Evolutionary conservation across 139 green algal species (phyloP).

Genomic region (Chlorella sp.): DNA sequence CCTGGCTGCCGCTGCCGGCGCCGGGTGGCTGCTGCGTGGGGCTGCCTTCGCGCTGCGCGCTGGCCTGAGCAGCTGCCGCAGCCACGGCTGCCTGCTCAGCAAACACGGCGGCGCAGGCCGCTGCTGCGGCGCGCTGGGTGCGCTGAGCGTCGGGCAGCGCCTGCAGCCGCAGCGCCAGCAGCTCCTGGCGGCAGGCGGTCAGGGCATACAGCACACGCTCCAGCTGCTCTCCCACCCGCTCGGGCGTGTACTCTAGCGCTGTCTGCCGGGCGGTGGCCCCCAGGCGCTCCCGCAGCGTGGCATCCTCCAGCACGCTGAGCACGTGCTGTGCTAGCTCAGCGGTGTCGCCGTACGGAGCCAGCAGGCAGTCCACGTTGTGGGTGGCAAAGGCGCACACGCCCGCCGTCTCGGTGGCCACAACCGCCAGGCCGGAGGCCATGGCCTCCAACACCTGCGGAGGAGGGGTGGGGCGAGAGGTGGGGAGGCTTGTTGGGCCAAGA

Average conservation of each 20-base stretch:
- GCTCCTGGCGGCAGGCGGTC: constrained; percentile 54
- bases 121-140: background rate
- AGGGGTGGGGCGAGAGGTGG: background rate
- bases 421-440: constrained; percentile 69
- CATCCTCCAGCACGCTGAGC: constrained; percentile 23
- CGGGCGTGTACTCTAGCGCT: background rate
- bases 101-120: constrained; percentile 14
- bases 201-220: constrained; percentile 70
- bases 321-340: constrained; percentile 18
- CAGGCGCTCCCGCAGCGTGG: constrained; percentile 3
- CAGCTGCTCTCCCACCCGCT: constrained; percentile 41
- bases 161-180: constrained; percentile 54
- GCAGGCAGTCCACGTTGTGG: constrained; percentile 61
- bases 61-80: too few relatives aligned
- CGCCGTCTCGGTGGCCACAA: constrained; percentile 65
- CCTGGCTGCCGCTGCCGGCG: background rate
- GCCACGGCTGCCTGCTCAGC: background rate
- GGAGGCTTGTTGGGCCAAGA: background rate
- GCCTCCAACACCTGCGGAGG: constrained; percentile 56
- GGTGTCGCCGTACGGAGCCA: constrained; percentile 40
- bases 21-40: too few relatives aligned
- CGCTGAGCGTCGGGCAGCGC: constrained; percentile 48
- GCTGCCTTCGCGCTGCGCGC: too few relatives aligned
- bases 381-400: constrained; percentile 63
- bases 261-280: constrained; percentile 8